Evolutionary conservation across 257 asterid species (phyloP).

Genomic region (Lycium barbarum): DNA sequence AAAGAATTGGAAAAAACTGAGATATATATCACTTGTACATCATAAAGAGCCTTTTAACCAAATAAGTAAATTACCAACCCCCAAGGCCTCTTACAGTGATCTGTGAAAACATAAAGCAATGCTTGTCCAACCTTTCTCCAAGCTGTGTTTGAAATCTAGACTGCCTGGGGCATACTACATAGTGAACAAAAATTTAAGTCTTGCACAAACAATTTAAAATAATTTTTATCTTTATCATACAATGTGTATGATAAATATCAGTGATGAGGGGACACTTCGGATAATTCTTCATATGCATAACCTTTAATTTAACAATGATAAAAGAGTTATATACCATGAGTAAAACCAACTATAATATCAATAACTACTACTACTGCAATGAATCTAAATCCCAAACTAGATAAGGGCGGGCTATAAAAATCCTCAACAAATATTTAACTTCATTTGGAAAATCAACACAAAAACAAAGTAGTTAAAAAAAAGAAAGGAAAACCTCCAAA

Average conservation of each 20-base stretch:
- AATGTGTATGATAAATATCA: slow-evolving; percentile 87
- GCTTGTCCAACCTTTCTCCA: slow-evolving; percentile 91
- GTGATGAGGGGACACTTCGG: slow-evolving; percentile 94
- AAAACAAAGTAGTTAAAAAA: slow-evolving; percentile 19
- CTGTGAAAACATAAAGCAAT: slow-evolving; percentile 77
- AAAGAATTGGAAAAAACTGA: too few relatives aligned
- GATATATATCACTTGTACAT: slow-evolving; percentile 33
- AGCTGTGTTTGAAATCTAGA: slow-evolving; percentile 74
- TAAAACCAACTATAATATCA: not conserved
- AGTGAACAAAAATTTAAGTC: slow-evolving; percentile 84
- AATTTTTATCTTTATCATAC: slow-evolving; percentile 85
- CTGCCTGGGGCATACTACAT: slow-evolving; percentile 73
- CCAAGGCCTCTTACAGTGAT: slow-evolving; percentile 79
- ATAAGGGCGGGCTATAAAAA: not conserved
- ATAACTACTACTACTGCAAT: not conserved
- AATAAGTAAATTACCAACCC: slow-evolving; percentile 54
- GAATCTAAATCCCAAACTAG: not conserved
- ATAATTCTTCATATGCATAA: slow-evolving; percentile 83
- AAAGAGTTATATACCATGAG: not conserved
- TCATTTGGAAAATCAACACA: not conserved
- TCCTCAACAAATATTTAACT: not conserved
- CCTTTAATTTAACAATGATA: slow-evolving; percentile 46
- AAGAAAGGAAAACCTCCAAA: slow-evolving; percentile 64
- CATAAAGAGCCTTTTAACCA: not conserved
- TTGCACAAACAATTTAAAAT: slow-evolving; percentile 69